Conservation (phyloP, 2,329 filamentous ascomycete genomes). For the Aureobasidium sp. region DNA sequence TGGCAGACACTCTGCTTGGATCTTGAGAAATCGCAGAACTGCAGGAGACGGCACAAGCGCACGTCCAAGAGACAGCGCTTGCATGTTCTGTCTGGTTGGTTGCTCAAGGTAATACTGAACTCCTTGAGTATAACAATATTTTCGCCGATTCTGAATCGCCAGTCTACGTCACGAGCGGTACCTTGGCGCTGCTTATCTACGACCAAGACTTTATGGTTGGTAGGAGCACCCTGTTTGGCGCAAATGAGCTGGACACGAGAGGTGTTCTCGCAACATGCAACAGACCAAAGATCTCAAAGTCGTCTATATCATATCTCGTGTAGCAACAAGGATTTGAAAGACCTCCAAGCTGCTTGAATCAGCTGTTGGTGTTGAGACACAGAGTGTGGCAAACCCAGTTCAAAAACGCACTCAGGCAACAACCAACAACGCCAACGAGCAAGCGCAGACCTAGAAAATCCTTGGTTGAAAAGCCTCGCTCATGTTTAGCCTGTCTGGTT, state of each 20-base stretch:
- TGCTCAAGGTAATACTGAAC: neutral
- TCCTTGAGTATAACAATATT: neutral
- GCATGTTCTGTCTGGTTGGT: conserved; percentile 1
- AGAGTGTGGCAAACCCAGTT: no score
- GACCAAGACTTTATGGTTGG: neutral
- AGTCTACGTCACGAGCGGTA: neutral
- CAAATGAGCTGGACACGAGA: neutral
- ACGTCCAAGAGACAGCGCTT: conserved; percentile 5
- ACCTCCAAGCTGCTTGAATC: no score
- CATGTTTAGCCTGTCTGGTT: no score
- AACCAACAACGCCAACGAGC: no score
- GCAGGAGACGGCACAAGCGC: conserved; percentile 18
- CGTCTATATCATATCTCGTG: no score
- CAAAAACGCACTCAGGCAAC: no score
- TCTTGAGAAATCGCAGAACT: conserved; percentile 18
- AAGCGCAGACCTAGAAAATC: no score
- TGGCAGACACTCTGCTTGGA: conserved; percentile 17
- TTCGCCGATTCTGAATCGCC: neutral
- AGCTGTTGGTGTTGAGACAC: no score
- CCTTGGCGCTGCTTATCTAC: neutral
- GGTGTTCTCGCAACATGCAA: no score
- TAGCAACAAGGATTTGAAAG: no score
- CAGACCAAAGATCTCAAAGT: no score
- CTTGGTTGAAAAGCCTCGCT: no score
- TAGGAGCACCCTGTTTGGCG: neutral